Evolutionary conservation across 345 rosid genomes (phyloP).

Genomic region (Carallia brachiata): DNA sequence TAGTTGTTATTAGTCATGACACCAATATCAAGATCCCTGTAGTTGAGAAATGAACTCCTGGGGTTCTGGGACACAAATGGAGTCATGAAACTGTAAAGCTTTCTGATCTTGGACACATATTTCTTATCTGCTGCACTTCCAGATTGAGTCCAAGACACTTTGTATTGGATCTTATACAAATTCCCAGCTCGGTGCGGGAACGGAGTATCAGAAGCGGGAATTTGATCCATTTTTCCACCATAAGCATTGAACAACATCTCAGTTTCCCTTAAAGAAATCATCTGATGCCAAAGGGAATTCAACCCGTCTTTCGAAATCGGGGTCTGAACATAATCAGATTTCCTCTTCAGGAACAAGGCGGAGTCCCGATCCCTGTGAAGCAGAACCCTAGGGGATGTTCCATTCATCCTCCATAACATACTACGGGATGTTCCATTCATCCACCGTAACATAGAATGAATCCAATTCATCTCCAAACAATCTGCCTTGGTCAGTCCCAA

Average conservation of each 20-base stretch:
- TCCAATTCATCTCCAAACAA: constrained; percentile 52
- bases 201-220: constrained; percentile 39
- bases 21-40: constrained; percentile 34
- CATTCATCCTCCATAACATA: too few relatives aligned
- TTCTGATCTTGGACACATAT: constrained; percentile 27
- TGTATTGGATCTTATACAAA: constrained; percentile 52
- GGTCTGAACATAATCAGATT: constrained; percentile 60
- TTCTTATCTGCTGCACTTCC: constrained; percentile 24
- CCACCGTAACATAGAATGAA: constrained; percentile 28
- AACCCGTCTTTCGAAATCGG: constrained; percentile 39
- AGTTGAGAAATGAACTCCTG: constrained; percentile 39
- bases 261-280: constrained; percentile 38
- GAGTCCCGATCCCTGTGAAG: constrained; percentile 40
- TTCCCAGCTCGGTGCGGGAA: constrained; percentile 65
- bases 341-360: constrained; percentile 54
- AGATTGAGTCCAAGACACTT: constrained; percentile 35
- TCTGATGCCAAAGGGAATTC: constrained; percentile 48
- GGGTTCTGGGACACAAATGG: constrained; percentile 59
- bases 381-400: constrained; percentile 32
- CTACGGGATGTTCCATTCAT: background rate
- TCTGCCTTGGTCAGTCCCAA: constrained; percentile 46
- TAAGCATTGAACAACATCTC: constrained; percentile 56
- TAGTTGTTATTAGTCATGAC: constrained; percentile 29
- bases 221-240: constrained; percentile 64
- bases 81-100: constrained; percentile 38